phyloP scores from a whole-genome alignment of 345 rosid species.

The Dimocarpus longan region DNA sequence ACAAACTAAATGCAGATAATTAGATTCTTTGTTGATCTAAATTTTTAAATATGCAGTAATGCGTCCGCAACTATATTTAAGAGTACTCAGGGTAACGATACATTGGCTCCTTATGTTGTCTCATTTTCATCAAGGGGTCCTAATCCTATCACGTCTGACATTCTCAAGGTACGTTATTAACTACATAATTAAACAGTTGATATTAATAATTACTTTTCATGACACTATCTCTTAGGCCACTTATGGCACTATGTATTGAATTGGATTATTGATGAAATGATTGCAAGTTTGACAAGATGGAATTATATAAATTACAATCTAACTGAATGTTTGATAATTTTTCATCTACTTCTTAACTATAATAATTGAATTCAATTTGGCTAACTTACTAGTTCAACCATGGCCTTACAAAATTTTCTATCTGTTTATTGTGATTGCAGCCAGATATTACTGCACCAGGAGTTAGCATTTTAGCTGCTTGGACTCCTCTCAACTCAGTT shows the following conservation, averaged over 20 bases:
- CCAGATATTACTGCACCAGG: slow-evolving; percentile 68
- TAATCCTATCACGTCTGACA: slow-evolving; percentile 40
- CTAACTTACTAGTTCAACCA: too few relatives aligned
- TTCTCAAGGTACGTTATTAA: slow-evolving; percentile 46
- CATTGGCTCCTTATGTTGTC: slow-evolving; percentile 35
- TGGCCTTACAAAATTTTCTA: not conserved
- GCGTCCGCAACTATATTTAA: slow-evolving; percentile 34
- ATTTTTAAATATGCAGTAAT: slow-evolving; percentile 17
- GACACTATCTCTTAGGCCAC: too few relatives aligned
- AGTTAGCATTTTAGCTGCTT: slow-evolving; percentile 57
- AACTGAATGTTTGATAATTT: too few relatives aligned
- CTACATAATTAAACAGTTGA: not conserved
- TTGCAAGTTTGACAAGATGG: too few relatives aligned
- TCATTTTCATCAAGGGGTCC: slow-evolving; percentile 63
- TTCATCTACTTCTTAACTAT: too few relatives aligned
- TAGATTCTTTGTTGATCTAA: not conserved
- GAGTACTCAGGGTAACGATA: slow-evolving; percentile 15
- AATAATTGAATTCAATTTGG: too few relatives aligned
- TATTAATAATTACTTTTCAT: too few relatives aligned
- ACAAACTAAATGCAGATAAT: not conserved
- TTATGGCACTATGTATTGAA: too few relatives aligned
- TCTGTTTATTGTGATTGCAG: slow-evolving; percentile 22
- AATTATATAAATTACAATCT: too few relatives aligned
- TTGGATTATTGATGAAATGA: too few relatives aligned
- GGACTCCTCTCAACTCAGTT: slow-evolving; percentile 26